Evolutionary conservation across 345 rosid species (phyloP).

Genomic region (Hibiscus tridactylites): DNA sequence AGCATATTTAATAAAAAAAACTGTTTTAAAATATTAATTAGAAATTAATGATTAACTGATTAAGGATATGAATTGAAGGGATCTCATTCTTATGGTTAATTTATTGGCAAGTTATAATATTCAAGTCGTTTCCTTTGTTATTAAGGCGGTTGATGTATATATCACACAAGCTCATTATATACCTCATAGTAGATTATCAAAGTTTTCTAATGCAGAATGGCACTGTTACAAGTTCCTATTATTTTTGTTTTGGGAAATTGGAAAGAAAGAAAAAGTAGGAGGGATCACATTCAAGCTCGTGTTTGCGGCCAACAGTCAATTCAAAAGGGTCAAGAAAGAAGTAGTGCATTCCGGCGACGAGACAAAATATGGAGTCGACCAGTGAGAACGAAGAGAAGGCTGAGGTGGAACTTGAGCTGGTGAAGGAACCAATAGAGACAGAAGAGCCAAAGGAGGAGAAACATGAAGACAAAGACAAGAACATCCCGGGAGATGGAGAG

Average conservation of each 20-base stretch:
- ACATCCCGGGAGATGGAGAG: background rate
- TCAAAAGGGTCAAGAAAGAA: slow-evolving; percentile 35
- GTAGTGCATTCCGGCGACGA: slow-evolving; percentile 40
- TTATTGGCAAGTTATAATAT: too few species aligned
- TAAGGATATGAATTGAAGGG: too few species aligned
- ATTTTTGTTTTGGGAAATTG: slow-evolving; percentile 9
- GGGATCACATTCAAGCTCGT: slow-evolving; percentile 13
- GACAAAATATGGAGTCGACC: slow-evolving; percentile 27
- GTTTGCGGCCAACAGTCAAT: background rate
- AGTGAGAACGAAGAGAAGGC: slow-evolving; percentile 1
- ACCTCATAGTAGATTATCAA: background rate
- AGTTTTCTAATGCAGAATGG: background rate
- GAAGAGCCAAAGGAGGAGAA: slow-evolving; percentile 27
- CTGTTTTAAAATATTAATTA: too few species aligned
- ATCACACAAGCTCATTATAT: background rate
- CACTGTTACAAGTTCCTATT: background rate
- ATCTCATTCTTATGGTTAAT: too few species aligned
- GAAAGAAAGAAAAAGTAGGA: slow-evolving; percentile 8
- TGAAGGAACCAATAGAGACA: slow-evolving; percentile 50
- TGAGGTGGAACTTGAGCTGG: slow-evolving; percentile 44
- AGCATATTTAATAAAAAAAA: too few species aligned
- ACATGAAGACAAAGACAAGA: slow-evolving; percentile 11
- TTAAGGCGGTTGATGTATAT: background rate
- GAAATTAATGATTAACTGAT: too few species aligned
- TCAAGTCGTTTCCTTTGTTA: background rate